A percentile compares a stretch with the other conserved stretches of the same genome.
phyloP scores from a whole-genome alignment of 257 asterid species.

The Solanum ahanhuiri region DNA sequence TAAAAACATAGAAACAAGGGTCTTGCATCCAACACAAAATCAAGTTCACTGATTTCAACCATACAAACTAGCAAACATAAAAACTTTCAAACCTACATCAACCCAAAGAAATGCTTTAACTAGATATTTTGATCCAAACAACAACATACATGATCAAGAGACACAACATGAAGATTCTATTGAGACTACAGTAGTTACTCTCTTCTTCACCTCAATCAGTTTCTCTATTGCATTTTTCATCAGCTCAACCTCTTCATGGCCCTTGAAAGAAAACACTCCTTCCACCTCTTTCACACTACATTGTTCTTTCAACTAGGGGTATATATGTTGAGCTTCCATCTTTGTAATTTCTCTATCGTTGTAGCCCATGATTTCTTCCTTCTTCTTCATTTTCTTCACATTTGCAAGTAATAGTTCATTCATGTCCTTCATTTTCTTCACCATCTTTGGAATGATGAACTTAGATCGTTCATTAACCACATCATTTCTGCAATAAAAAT shows the following conservation, averaged over 20 bases:
- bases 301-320: not conserved
- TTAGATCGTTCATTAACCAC: not conserved
- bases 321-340: not conserved
- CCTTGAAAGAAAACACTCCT: not conserved
- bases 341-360: not conserved
- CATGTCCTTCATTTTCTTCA: too few relatives aligned
- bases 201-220: too few relatives aligned
- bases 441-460: not conserved
- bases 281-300: not conserved
- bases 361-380: not conserved
- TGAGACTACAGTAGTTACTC: not conserved
- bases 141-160: not conserved
- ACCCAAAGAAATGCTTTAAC: not conserved
- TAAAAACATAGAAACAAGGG: not conserved
- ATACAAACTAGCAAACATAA: not conserved
- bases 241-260: not conserved
- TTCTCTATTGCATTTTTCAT: not conserved
- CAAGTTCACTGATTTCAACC: not conserved
- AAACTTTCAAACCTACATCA: not conserved
- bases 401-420: not conserved
- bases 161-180: not conserved
- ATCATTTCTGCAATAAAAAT: not conserved
- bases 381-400: not conserved
- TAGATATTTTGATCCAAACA: not conserved
- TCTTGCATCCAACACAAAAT: not conserved